Evolutionary conservation across 805 yeast species (phyloP).

Genomic region (Saccharomycopsis fodiens): DNA sequence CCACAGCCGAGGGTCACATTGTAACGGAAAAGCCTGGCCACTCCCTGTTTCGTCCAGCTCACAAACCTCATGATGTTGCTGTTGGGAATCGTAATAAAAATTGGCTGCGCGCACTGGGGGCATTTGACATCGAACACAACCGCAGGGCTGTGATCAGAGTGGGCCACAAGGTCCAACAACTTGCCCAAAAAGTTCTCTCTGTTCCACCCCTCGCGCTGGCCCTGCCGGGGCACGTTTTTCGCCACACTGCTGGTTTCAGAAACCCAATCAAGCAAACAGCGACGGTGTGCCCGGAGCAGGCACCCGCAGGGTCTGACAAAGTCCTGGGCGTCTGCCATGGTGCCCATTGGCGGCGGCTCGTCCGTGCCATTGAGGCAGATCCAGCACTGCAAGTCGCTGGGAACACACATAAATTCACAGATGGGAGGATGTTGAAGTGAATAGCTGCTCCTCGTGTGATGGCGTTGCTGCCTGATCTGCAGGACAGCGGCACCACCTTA

Average conservation of each 20-base stretch:
- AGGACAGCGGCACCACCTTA: no score
- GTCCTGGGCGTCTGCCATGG: constrained; percentile 27
- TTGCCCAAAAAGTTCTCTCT: constrained; percentile 1
- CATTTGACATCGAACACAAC: constrained; percentile 24
- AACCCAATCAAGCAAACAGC: constrained; percentile 32
- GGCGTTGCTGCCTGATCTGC: no score
- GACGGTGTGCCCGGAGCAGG: constrained; percentile 31
- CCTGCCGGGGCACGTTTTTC: not conserved
- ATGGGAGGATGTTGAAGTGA: no score
- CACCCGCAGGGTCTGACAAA: constrained; percentile 34
- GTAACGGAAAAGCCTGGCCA: constrained; percentile 4
- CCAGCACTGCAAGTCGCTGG: constrained; percentile 22
- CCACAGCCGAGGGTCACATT: constrained; percentile 19
- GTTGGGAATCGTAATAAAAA: constrained; percentile 24
- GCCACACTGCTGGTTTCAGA: constrained; percentile 24
- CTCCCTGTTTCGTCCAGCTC: constrained; percentile 21
- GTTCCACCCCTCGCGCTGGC: not conserved
- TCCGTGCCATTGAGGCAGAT: constrained; percentile 21
- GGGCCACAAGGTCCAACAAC: not conserved
- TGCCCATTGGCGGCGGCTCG: constrained; percentile 26
- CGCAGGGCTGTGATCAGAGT: not conserved
- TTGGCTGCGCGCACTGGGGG: constrained; percentile 32
- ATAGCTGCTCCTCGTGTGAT: no score
- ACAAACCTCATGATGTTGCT: constrained; percentile 17
- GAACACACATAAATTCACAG: no score